Conservation (phyloP, 2,329 filamentous ascomycete genomes). For the Arthrocladium fulminans region DNA sequence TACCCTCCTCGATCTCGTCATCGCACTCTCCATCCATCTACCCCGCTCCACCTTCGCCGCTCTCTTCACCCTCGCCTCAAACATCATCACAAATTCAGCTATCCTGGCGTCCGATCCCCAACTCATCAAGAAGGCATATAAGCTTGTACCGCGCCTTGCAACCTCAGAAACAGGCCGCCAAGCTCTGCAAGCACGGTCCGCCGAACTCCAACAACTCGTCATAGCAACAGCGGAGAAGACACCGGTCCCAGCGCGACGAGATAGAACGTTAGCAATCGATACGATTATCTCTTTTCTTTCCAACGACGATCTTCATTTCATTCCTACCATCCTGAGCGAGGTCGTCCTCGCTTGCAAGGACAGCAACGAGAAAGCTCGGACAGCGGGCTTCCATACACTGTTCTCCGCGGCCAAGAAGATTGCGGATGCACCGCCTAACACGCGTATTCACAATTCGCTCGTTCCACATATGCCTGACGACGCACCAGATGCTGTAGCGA, state of each 20-base stretch:
- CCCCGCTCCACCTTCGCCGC: slow-evolving; percentile 75
- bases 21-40: slow-evolving; percentile 90
- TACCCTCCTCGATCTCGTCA: slow-evolving; percentile 92
- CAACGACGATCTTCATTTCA: slow-evolving; percentile 74
- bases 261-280: slow-evolving; percentile 73
- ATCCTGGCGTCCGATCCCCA: slow-evolving; percentile 59
- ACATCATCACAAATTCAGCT: slow-evolving; percentile 69
- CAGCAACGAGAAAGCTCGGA: slow-evolving; percentile 88
- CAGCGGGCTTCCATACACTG: slow-evolving; percentile 79
- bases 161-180: slow-evolving; percentile 66
- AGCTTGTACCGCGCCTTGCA: slow-evolving; percentile 83
- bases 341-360: slow-evolving; percentile 96
- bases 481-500: slow-evolving; percentile 67
- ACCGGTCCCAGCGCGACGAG: slow-evolving; percentile 73
- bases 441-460: slow-evolving; percentile 78
- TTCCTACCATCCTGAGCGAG: slow-evolving; percentile 82
- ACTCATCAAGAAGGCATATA: slow-evolving; percentile 98
- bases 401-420: slow-evolving; percentile 83
- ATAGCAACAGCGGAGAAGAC: slow-evolving; percentile 74
- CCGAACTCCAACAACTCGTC: slow-evolving; percentile 73
- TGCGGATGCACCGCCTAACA: slow-evolving; percentile 47
- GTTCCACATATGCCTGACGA: slow-evolving; percentile 79
- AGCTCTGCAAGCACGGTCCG: slow-evolving; percentile 67
- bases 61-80: slow-evolving; percentile 76
- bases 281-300: slow-evolving; percentile 74